Base-by-base conservation (phyloP, 805 yeast genomes). In the Pichia exigua region DNA sequence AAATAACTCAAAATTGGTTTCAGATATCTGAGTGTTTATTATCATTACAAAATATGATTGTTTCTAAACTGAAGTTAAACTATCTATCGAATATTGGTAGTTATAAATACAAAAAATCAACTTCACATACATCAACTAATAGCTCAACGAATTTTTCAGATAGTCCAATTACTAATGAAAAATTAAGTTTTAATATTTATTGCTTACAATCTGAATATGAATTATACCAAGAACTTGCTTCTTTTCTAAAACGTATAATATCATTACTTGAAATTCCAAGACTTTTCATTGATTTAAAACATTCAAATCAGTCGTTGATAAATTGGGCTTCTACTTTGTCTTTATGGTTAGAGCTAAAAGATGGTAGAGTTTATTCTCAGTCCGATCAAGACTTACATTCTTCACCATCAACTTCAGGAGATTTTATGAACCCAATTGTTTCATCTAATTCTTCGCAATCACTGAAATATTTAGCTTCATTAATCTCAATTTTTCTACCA, bases 271-370 rank as follows among this genome's bases (percentile, higher is more conserved):
- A 75, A 56, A 65, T 75, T 1, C 82, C 83, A 6, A 68, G 78
- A 49, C 61, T 79, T 42, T 70, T 75, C 39, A 70, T 72, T 51
- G 67, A 73, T 12, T 59, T 78, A 15, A 70, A 73, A 55, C 61
- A 67, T 41, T 66, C 68, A 32, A 68, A 71, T 54, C 65, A 72
- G 27, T 66, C 71, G 44, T 57, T 78, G 42, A 59, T 75, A 20
- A 73, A 73, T 51, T 79, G 84, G 84, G 75, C 77, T 0, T 66
- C 74, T 30, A 78, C 76, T 48, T 70, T 78, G 2, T 65, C 77
- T 20, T 70, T 77, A 38, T 79, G 84, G 84, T 61, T 78, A 20
- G 81, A 78, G 57, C 71, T 74, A 57, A 79, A 78, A 58, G 83
- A 79, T 54, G 80, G 68, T 9, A 43, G 48, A 22, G 28, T 21